Conservation (phyloP, 2,329 filamentous ascomycete species). For the Cladosporium sp. region DNA sequence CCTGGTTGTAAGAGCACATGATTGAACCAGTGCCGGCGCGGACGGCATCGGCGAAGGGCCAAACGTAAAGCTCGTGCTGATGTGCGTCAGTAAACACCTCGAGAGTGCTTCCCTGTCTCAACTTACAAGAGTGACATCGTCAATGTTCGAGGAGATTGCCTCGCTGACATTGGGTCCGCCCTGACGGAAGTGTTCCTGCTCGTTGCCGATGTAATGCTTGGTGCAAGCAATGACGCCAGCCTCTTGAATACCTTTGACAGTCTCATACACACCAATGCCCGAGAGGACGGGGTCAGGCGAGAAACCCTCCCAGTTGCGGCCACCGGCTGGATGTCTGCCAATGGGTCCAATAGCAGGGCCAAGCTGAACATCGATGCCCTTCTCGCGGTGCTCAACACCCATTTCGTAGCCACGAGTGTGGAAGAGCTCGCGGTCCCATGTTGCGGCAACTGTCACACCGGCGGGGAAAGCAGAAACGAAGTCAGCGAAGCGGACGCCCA, state of each 20-base stretch:
- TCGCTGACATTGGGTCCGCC: constrained; percentile 43
- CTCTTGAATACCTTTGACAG: constrained; percentile 77
- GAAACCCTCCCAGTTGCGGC: constrained; percentile 70
- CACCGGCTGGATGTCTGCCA: constrained; percentile 66
- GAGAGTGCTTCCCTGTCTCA: constrained; percentile 29
- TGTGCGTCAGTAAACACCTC: constrained; percentile 43
- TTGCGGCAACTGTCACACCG: constrained; percentile 77
- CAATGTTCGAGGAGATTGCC: constrained; percentile 60
- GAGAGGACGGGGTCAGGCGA: constrained; percentile 75
- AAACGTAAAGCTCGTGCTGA: constrained; percentile 45
- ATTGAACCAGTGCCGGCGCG: constrained; percentile 52
- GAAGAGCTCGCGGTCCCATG: constrained; percentile 74
- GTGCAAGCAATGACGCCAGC: constrained; percentile 80
- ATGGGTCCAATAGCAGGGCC: constrained; percentile 76
- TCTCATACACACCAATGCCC: constrained; percentile 70
- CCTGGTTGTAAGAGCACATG: constrained; percentile 69
- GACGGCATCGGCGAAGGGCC: constrained; percentile 53
- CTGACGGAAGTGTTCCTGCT: constrained; percentile 73
- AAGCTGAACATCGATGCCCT: constrained; percentile 73
- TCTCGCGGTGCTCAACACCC: constrained; percentile 71
- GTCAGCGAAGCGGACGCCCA: constrained; percentile 76
- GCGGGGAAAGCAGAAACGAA: constrained; percentile 80
- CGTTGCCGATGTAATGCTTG: constrained; percentile 73
- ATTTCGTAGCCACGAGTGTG: constrained; percentile 69
- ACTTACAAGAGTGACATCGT: constrained; percentile 59